phyloP scores from a whole-genome alignment of 2,329 filamentous ascomycete genomes.

The Penicillium digitatum region DNA sequence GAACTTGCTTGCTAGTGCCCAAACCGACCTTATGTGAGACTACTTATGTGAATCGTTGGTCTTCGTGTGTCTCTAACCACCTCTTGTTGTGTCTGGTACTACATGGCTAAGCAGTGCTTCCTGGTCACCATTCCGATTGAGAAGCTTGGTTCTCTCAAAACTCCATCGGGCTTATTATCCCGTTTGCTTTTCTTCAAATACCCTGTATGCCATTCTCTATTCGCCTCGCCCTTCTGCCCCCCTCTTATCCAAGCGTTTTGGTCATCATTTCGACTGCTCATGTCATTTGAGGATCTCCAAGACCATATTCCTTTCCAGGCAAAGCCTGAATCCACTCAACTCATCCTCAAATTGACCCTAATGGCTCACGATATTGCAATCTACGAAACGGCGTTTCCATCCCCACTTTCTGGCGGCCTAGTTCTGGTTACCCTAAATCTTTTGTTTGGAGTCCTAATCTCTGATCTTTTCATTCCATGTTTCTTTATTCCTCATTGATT shows the following conservation, averaged over 20 bases:
- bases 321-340: slow-evolving; percentile 3
- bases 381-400: slow-evolving; percentile 23
- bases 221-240: background rate
- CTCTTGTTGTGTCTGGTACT: background rate
- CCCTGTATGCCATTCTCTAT: background rate
- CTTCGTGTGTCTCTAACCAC: background rate
- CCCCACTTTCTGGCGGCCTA: slow-evolving; percentile 11
- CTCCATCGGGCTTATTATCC: background rate
- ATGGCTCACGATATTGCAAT: slow-evolving; percentile 26
- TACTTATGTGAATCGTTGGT: background rate
- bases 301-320: slow-evolving; percentile 3
- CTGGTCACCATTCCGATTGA: slow-evolving; percentile 1
- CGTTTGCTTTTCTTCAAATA: background rate
- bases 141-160: background rate
- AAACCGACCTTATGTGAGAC: background rate
- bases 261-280: background rate
- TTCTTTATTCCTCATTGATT: slow-evolving; percentile 11
- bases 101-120: slow-evolving; percentile 10
- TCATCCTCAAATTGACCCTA: slow-evolving; percentile 19
- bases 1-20: slow-evolving; percentile 16
- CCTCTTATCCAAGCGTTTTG: background rate
- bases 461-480: slow-evolving; percentile 4
- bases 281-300: background rate
- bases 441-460: slow-evolving; percentile 4
- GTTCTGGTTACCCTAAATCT: slow-evolving; percentile 1